phyloP scores from a whole-genome alignment of 116 monocot species.

The Posidonia oceanica region DNA sequence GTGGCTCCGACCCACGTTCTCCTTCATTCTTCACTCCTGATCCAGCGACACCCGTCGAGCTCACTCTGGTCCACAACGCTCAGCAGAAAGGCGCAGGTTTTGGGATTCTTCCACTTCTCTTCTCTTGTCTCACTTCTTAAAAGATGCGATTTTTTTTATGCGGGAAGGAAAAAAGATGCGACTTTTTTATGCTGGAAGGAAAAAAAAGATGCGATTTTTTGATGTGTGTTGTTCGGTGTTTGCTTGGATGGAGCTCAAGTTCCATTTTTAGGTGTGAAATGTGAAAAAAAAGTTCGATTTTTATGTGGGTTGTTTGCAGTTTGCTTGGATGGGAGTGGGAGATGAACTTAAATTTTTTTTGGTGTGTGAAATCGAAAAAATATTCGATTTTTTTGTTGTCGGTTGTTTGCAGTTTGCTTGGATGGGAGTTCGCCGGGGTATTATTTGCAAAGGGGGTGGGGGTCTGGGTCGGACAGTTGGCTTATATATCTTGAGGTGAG shows the following conservation, averaged over 20 bases:
- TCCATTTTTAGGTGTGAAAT: constrained; percentile 21
- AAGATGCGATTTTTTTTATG: not conserved
- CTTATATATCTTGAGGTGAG: constrained; percentile 74
- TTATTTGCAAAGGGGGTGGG: constrained; percentile 57
- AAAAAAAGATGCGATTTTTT: no score
- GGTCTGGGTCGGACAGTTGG: constrained; percentile 57
- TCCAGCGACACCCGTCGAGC: constrained; percentile 24
- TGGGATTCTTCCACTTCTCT: not conserved
- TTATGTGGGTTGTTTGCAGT: not conserved
- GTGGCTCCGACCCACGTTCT: not conserved
- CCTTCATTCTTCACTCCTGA: not conserved
- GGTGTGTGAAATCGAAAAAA: not conserved
- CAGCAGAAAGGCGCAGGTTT: constrained; percentile 43
- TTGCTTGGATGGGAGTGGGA: not conserved
- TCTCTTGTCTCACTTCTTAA: not conserved
- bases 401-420: constrained; percentile 60
- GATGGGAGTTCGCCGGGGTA: constrained; percentile 80
- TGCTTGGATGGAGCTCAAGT: not conserved
- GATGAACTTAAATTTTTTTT: no score
- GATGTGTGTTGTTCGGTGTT: no score
- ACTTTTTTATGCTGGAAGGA: no score
- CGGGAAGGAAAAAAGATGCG: no score
- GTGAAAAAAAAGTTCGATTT: constrained; percentile 29
- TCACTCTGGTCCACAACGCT: constrained; percentile 42
- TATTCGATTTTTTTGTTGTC: not conserved